Percentiles rank a stretch among this genome's conserved stretches.
Evolutionary conservation across 2,329 filamentous ascomycete species (phyloP).

Genomic region (Neopestalotiopsis clavispora): DNA sequence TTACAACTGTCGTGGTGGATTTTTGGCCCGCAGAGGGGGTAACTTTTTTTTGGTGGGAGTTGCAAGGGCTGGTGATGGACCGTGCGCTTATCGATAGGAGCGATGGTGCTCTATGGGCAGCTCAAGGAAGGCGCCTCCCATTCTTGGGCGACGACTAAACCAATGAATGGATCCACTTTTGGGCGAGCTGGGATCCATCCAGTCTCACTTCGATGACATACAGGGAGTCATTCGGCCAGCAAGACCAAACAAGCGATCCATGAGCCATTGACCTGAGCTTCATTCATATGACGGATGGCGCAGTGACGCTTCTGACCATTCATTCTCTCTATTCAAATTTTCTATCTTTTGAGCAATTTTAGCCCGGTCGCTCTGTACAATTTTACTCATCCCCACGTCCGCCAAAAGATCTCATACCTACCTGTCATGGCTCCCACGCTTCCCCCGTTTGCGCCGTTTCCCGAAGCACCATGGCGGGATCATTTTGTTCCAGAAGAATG

Average conservation of each 20-base stretch:
- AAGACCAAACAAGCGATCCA: not conserved
- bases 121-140: not conserved
- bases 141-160: not conserved
- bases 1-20: not conserved
- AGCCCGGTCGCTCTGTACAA: not conserved
- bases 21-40: slow-evolving; percentile 8
- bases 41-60: slow-evolving; percentile 14
- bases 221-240: slow-evolving; percentile 19
- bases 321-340: not conserved
- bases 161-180: slow-evolving; percentile 6
- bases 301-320: not conserved
- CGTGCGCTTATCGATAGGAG: not conserved
- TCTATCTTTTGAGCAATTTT: not conserved
- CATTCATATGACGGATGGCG: not conserved
- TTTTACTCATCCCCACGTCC: not conserved
- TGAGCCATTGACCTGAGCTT: not conserved
- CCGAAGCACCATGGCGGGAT: slow-evolving; percentile 68
- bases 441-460: slow-evolving; percentile 80
- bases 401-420: not conserved
- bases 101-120: not conserved
- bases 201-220: slow-evolving; percentile 13
- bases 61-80: not conserved
- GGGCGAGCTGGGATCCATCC: not conserved
- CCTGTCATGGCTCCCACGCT: slow-evolving; percentile 50
- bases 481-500: slow-evolving; percentile 74